Conservation (phyloP, 2,329 filamentous ascomycete species). For the Chaetothyriales sp. region DNA sequence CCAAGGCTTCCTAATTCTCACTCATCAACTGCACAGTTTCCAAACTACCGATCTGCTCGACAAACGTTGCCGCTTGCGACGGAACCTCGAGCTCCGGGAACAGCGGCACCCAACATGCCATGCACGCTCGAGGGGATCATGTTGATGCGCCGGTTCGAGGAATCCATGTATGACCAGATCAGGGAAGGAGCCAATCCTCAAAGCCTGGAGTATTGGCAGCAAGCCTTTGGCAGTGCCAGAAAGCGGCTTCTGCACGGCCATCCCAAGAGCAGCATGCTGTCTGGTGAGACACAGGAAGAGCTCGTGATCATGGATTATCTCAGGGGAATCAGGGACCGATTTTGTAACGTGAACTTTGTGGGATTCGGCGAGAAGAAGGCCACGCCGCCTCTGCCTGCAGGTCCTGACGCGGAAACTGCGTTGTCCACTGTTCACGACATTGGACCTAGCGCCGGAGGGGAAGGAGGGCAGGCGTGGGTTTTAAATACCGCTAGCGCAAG, state of each 20-base stretch:
- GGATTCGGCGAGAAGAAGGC: constrained; percentile 4
- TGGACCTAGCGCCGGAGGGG: neutral
- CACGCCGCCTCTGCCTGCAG: neutral
- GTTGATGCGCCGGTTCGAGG: constrained; percentile 12
- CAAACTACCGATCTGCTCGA: constrained; percentile 1
- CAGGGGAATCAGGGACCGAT: constrained; percentile 11
- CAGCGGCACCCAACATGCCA: constrained; percentile 14
- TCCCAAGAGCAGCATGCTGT: constrained; percentile 7
- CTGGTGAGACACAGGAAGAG: constrained; percentile 15
- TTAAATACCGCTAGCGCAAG: neutral
- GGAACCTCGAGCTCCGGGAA: constrained; percentile 4
- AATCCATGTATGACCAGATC: constrained; percentile 13
- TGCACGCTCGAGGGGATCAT: constrained; percentile 12
- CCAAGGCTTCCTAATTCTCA: neutral
- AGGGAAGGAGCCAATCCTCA: constrained; percentile 4
- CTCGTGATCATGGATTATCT: constrained; percentile 14
- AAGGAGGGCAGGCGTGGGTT: neutral
- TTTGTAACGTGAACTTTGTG: constrained; percentile 15
- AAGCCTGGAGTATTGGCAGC: constrained; percentile 10
- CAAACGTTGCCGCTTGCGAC: constrained; percentile 4
- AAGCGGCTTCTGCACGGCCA: constrained; percentile 13
- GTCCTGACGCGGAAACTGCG: neutral
- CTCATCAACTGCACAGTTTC: neutral
- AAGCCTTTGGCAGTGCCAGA: constrained; percentile 14
- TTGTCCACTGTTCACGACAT: neutral